Percentiles rank a stretch among this genome's conserved stretches.
Conservation (phyloP, 2,329 filamentous ascomycete species). For the Talaromyces sp. region DNA sequence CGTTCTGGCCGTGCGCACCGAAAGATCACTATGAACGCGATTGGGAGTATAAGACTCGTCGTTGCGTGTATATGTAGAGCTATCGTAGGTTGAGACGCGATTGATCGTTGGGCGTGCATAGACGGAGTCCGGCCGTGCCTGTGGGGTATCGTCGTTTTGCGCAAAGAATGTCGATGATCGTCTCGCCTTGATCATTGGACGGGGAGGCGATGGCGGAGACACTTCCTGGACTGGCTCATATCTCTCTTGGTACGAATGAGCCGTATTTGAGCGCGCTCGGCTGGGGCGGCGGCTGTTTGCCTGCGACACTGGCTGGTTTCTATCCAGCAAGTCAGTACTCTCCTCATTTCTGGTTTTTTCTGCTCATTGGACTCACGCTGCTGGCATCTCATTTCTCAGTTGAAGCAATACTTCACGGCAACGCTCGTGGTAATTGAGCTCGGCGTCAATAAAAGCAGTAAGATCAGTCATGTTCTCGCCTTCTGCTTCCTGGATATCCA, state of each 20-base stretch:
- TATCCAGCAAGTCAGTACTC: constrained; percentile 22
- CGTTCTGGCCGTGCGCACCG: constrained; percentile 47
- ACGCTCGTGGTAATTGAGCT: constrained; percentile 86
- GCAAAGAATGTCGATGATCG: constrained; percentile 36
- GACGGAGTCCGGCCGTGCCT: constrained; percentile 39
- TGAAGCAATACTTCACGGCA: constrained; percentile 77
- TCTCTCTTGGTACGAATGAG: constrained; percentile 60
- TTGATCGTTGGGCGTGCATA: constrained; percentile 47
- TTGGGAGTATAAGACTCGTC: constrained; percentile 52
- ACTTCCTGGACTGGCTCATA: constrained; percentile 58
- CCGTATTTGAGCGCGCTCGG: constrained; percentile 61
- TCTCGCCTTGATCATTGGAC: constrained; percentile 52
- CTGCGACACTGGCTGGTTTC: constrained; percentile 26
- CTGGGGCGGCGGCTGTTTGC: constrained; percentile 41
- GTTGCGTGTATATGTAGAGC: constrained; percentile 50
- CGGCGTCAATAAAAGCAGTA: constrained; percentile 76
- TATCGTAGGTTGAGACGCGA: constrained; percentile 58
- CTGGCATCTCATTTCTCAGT: constrained; percentile 66
- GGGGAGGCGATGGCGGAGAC: constrained; percentile 44
- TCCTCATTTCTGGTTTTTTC: neutral
- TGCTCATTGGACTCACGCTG: constrained; percentile 45
- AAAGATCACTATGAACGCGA: constrained; percentile 52
- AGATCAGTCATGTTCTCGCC: constrained; percentile 76
- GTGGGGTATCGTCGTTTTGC: constrained; percentile 38
- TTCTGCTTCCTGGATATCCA: constrained; percentile 92